A percentile compares a stretch with the other conserved stretches of the same genome.
Evolutionary conservation across 129 eudicot genomes (phyloP).

Genomic region (Escallonia rubra): DNA sequence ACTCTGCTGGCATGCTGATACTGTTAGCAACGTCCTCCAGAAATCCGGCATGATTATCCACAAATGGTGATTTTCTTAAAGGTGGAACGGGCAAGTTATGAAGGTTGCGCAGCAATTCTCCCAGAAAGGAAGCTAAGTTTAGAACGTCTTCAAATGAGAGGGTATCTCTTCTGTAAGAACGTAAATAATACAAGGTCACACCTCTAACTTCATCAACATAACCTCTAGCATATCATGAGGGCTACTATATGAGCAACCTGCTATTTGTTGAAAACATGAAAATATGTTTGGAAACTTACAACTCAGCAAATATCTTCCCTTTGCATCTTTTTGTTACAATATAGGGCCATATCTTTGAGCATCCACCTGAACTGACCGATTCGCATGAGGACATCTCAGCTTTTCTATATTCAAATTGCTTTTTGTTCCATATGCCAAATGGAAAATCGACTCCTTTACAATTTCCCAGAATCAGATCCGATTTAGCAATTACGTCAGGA

Average conservation of each 20-base stretch:
- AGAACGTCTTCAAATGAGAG: conserved; percentile 52
- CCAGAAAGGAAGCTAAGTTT: conserved; percentile 78
- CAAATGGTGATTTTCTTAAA: conserved; percentile 18
- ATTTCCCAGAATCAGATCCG: conserved; percentile 22
- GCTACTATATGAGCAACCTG: not conserved
- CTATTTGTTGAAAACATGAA: not conserved
- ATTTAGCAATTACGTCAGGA: conserved; percentile 52
- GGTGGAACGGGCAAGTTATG: conserved; percentile 66
- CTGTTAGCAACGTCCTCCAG: conserved; percentile 22
- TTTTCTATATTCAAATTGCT: conserved; percentile 52
- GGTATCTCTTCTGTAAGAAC: conserved; percentile 60
- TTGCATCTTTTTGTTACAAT: conserved; percentile 74
- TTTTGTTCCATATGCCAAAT: conserved; percentile 80
- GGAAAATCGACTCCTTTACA: conserved; percentile 39
- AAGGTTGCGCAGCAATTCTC: conserved; percentile 79
- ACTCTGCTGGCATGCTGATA: conserved; percentile 40
- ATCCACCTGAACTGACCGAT: conserved; percentile 32
- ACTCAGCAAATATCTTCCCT: conserved; percentile 75
- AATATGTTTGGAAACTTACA: conserved; percentile 42
- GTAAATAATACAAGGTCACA: conserved; percentile 3
- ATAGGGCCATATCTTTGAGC: conserved; percentile 66
- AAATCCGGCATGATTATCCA: conserved; percentile 20
- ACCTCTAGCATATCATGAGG: not conserved
- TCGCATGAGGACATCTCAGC: conserved; percentile 41
- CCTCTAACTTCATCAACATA: not conserved